These are phyloP conservation scores for Euphrasia confusa DNA, from an alignment of 257 asterid genomes.

Conservation along the genomic window DNA sequence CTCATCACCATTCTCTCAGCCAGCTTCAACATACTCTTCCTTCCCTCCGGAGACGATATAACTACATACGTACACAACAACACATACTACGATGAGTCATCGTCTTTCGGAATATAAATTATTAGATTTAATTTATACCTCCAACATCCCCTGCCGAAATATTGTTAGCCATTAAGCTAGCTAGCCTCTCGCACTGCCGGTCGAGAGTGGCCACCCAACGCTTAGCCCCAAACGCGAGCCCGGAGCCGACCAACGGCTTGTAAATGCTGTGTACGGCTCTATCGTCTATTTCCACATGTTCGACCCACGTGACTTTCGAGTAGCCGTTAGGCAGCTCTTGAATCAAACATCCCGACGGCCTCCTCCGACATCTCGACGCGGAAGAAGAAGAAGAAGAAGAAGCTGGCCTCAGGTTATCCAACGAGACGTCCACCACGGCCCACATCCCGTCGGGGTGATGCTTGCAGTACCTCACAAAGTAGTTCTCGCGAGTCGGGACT, in stretches of 20 bases:
- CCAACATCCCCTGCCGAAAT: constrained; percentile 61
- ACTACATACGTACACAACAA: constrained; percentile 30
- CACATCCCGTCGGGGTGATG: constrained; percentile 65
- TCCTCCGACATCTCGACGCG: constrained; percentile 47
- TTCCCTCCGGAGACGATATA: constrained; percentile 63
- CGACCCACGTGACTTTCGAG: constrained; percentile 83
- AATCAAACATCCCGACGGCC: constrained; percentile 81
- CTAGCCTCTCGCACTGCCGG: constrained; percentile 69
- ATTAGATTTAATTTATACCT: constrained; percentile 28
- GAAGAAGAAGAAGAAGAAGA: constrained; percentile 42
- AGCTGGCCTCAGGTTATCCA: constrained; percentile 47
- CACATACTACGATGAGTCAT: neutral
- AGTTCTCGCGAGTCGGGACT: constrained; percentile 73
- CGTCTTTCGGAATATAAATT: neutral
- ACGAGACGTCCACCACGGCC: constrained; percentile 80
- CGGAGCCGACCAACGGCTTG: constrained; percentile 53
- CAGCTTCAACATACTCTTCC: constrained; percentile 67
- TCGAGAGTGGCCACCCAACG: constrained; percentile 77
- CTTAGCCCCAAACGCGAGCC: constrained; percentile 68
- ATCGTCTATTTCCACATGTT: constrained; percentile 69
- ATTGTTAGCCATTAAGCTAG: constrained; percentile 64
- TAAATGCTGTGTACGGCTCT: constrained; percentile 59
- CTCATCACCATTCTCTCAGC: constrained; percentile 88
- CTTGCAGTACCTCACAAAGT: constrained; percentile 73
- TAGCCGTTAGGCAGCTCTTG: constrained; percentile 77